Evolutionary conservation across 768 basidiomycete genomes (phyloP).

Genomic region (Steccherinum ochraceum): DNA sequence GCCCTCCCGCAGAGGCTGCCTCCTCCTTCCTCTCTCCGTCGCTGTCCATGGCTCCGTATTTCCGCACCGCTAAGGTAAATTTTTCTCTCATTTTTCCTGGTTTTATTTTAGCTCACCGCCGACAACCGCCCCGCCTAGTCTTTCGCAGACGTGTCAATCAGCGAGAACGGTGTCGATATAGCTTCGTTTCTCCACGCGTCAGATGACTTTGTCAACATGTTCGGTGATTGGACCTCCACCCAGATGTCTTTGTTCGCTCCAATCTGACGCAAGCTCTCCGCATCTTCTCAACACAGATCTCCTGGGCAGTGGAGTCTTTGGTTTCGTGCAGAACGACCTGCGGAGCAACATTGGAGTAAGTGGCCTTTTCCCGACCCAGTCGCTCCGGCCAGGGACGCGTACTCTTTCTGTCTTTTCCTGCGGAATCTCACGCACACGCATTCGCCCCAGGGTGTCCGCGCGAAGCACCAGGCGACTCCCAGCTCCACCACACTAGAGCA

Average conservation of each 20-base stretch:
- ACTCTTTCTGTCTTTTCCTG: not conserved
- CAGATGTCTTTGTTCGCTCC: not conserved
- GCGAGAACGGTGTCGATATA: constrained; percentile 76
- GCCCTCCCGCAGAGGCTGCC: too few relatives aligned
- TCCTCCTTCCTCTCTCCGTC: not conserved
- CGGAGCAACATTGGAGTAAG: constrained; percentile 58
- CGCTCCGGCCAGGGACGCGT: not conserved
- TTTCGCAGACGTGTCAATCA: constrained; percentile 77
- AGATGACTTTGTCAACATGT: constrained; percentile 74
- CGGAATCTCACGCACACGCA: not conserved
- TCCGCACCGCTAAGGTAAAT: constrained; percentile 61
- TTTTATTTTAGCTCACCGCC: constrained; percentile 2
- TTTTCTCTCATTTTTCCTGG: not conserved
- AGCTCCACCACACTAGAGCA: constrained; percentile 54
- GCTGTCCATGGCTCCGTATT: constrained; percentile 53
- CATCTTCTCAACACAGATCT: constrained; percentile 39
- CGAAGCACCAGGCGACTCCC: constrained; percentile 37
- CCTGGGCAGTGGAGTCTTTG: constrained; percentile 62
- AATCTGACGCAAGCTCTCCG: not conserved
- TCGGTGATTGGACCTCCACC: constrained; percentile 39
- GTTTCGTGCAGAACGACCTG: constrained; percentile 69
- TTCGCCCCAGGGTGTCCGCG: constrained; percentile 58
- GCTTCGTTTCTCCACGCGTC: constrained; percentile 78
- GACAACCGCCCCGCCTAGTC: constrained; percentile 53
- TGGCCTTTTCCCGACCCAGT: constrained; percentile 11